These are phyloP conservation scores for Fusarium globosum DNA, from an alignment of 2,329 filamentous ascomycete species.

Conservation along the genomic window DNA sequence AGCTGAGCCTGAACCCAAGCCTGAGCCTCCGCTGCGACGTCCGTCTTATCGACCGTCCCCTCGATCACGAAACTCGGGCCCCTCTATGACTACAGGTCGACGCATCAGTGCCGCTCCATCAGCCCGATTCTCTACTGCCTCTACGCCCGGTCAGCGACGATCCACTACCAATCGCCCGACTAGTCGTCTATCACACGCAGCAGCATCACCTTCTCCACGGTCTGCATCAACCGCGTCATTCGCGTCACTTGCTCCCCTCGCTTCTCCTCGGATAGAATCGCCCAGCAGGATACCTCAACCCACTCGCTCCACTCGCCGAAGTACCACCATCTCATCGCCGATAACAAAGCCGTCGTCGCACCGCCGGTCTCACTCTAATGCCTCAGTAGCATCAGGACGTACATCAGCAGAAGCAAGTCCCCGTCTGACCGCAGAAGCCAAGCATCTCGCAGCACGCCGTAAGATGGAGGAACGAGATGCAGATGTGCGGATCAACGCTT, in stretches of 20 bases:
- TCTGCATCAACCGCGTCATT: slow-evolving; percentile 49
- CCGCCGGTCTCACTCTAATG: slow-evolving; percentile 58
- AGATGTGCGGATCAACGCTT: slow-evolving; percentile 80
- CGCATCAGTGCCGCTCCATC: slow-evolving; percentile 57
- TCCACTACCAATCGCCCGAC: slow-evolving; percentile 47
- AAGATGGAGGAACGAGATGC: slow-evolving; percentile 79
- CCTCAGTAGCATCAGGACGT: slow-evolving; percentile 55
- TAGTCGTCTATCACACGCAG: slow-evolving; percentile 57
- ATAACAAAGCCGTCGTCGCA: slow-evolving; percentile 42
- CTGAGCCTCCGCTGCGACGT: slow-evolving; percentile 44
- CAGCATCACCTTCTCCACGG: slow-evolving; percentile 34
- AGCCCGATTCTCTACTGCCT: slow-evolving; percentile 47
- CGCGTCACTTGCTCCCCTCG: slow-evolving; percentile 50
- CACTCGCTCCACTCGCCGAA: slow-evolving; percentile 21
- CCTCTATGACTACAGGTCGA: slow-evolving; percentile 51
- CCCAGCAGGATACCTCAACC: slow-evolving; percentile 58
- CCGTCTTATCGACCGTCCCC: slow-evolving; percentile 40
- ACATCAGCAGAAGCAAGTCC: slow-evolving; percentile 54
- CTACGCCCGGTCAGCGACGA: slow-evolving; percentile 40
- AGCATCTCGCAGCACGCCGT: slow-evolving; percentile 77
- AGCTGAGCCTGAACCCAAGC: slow-evolving; percentile 29
- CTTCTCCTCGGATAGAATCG: slow-evolving; percentile 48
- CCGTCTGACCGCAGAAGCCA: slow-evolving; percentile 72
- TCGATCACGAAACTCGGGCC: slow-evolving; percentile 49
- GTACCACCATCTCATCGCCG: slow-evolving; percentile 34